A percentile compares a stretch with the other conserved stretches of the same genome.
Evolutionary conservation across 257 asterid genomes (phyloP).

Genomic region (Ocimum tenuiflorum): DNA sequence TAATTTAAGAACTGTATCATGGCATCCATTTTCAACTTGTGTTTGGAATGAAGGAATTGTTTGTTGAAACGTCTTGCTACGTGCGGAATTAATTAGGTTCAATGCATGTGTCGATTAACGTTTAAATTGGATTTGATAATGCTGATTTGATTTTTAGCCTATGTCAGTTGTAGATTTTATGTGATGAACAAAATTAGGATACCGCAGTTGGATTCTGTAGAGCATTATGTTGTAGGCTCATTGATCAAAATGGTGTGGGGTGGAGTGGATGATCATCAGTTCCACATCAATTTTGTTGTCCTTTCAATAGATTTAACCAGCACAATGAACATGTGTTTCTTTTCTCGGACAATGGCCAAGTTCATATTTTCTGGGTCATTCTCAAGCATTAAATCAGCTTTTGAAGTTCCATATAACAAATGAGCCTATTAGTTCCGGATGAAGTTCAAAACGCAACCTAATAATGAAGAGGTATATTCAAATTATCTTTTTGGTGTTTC

Average conservation of each 20-base stretch:
- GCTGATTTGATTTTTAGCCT: neutral
- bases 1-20: neutral
- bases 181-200: neutral
- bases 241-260: neutral
- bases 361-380: neutral
- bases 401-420: neutral
- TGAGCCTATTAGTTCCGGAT: neutral
- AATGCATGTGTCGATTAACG: too few relatives aligned
- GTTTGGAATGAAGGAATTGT: neutral
- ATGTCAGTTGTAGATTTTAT: neutral
- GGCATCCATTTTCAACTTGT: neutral
- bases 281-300: neutral
- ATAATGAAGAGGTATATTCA: neutral
- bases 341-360: neutral
- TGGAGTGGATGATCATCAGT: neutral
- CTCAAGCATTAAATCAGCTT: neutral
- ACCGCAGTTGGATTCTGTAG: neutral
- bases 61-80: neutral
- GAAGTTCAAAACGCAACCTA: neutral
- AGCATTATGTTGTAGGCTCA: neutral
- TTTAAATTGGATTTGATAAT: too few relatives aligned
- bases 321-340: neutral
- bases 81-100: neutral
- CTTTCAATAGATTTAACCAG: neutral
- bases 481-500: neutral